Evolutionary conservation across 2,329 filamentous ascomycete species (phyloP).

Genomic region (Stachybotrys chartarum): DNA sequence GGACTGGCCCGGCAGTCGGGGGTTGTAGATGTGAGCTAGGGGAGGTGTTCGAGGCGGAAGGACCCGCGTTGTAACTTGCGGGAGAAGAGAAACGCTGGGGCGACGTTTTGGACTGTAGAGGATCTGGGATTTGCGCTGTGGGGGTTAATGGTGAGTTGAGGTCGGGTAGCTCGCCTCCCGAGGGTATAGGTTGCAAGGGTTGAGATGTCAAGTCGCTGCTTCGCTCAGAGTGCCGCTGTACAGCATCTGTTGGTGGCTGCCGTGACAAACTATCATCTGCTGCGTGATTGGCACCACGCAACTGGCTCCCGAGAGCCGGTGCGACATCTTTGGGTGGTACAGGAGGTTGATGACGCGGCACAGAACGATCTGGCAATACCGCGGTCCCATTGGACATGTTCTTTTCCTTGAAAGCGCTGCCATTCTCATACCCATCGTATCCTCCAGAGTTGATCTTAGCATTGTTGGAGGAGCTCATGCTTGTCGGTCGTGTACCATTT

Average conservation of each 20-base stretch:
- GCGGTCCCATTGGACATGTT: slow-evolving; percentile 17
- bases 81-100: slow-evolving; percentile 60
- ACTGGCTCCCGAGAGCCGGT: background rate
- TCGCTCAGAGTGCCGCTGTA: slow-evolving; percentile 1
- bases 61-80: slow-evolving; percentile 41
- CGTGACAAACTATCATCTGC: no score
- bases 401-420: slow-evolving; percentile 12
- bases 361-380: slow-evolving; percentile 21
- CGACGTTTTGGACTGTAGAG: slow-evolving; percentile 18
- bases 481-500: slow-evolving; percentile 37
- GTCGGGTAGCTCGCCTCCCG: background rate
- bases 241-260: background rate
- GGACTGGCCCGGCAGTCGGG: slow-evolving; percentile 35
- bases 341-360: slow-evolving; percentile 10
- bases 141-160: slow-evolving; percentile 8
- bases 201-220: slow-evolving; percentile 4
- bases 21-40: slow-evolving; percentile 47
- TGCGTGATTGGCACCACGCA: background rate
- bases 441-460: slow-evolving; percentile 35
- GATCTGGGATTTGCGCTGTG: slow-evolving; percentile 16
- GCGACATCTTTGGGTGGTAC: slow-evolving; percentile 6
- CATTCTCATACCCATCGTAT: slow-evolving; percentile 19
- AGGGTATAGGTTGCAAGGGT: slow-evolving; percentile 3
- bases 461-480: slow-evolving; percentile 53
- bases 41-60: slow-evolving; percentile 29